phyloP scores from a whole-genome alignment of 2,329 filamentous ascomycete genomes.

The Calonectria henricotiae region DNA sequence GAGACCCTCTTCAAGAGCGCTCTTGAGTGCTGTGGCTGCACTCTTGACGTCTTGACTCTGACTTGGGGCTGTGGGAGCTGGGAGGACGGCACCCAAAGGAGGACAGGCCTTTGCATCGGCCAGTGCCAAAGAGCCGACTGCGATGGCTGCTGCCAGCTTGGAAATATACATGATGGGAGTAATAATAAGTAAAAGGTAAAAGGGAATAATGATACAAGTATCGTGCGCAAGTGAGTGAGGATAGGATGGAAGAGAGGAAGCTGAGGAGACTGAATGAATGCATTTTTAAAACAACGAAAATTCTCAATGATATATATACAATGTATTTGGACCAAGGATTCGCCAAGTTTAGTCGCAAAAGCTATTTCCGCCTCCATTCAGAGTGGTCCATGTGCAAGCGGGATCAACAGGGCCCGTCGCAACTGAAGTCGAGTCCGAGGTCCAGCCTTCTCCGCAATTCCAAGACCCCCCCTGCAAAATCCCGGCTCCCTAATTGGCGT shows the following conservation, averaged over 20 bases:
- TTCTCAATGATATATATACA: conserved; percentile 42
- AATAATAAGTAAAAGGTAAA: background rate
- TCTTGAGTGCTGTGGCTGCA: conserved; percentile 49
- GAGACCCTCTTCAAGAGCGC: conserved; percentile 50
- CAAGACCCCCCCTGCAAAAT: background rate
- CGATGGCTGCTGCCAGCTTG: conserved; percentile 39
- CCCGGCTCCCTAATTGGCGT: background rate
- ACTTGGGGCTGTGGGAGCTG: conserved; percentile 57
- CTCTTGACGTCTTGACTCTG: conserved; percentile 52
- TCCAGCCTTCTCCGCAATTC: conserved; percentile 6
- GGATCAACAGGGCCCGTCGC: background rate
- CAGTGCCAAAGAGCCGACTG: conserved; percentile 39
- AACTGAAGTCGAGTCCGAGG: conserved; percentile 24
- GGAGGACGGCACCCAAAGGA: conserved; percentile 63
- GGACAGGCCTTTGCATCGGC: conserved; percentile 58
- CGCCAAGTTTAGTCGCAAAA: background rate
- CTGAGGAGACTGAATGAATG: background rate
- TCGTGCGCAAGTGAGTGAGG: background rate
- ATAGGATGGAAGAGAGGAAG: background rate
- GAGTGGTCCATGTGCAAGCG: background rate
- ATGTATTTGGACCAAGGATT: background rate
- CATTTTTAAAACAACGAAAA: background rate
- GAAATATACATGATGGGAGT: conserved; percentile 35
- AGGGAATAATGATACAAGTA: no score
- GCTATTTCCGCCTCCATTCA: background rate